Evolutionary conservation across 306 rosid species (phyloP).

Genomic region (Medicago arabica): DNA sequence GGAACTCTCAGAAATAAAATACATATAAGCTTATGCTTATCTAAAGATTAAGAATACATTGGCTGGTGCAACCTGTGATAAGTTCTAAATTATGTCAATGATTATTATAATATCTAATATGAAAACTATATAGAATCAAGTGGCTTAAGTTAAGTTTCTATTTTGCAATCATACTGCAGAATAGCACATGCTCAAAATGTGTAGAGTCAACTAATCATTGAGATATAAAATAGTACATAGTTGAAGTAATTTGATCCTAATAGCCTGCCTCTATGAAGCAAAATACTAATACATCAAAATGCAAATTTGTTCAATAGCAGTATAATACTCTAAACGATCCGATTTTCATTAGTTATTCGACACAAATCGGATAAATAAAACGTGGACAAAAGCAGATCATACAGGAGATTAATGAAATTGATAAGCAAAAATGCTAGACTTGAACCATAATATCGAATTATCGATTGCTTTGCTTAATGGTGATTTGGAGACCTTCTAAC

Average conservation of each 20-base stretch:
- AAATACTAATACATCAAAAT: background rate
- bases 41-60: too few relatives aligned
- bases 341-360: background rate
- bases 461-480: background rate
- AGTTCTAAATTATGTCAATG: background rate
- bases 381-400: too few relatives aligned
- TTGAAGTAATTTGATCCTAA: background rate
- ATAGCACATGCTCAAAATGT: background rate
- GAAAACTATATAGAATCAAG: background rate
- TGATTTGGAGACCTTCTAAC: background rate
- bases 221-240: background rate
- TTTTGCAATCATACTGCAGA: background rate
- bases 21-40: too few relatives aligned
- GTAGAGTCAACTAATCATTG: background rate
- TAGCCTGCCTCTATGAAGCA: too few relatives aligned
- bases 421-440: background rate
- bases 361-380: background rate
- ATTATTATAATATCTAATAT: background rate
- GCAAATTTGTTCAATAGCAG: background rate
- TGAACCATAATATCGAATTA: background rate
- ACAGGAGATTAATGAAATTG: background rate
- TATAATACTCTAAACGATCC: background rate
- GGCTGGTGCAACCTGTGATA: background rate
- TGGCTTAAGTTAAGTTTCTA: background rate
- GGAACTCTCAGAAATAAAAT: slow-evolving; percentile 26